Evolutionary conservation across 225 moss, liverwort and hornwort genomes (phyloP).

Genomic region (Rhytidiadelphus loreus): DNA sequence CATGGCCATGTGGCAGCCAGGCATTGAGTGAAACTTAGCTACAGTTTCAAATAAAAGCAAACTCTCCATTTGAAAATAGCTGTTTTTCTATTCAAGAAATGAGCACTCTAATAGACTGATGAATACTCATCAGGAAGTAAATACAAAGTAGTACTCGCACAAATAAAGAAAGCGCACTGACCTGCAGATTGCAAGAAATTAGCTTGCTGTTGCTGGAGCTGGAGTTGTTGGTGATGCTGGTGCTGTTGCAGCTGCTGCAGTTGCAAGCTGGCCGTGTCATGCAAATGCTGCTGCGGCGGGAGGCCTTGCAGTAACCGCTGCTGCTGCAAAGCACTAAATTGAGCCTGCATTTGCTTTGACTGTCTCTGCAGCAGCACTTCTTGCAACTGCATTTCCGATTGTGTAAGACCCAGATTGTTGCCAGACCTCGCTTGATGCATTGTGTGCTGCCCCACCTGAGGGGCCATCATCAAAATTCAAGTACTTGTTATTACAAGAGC

Average conservation of each 20-base stretch:
- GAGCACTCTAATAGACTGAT: neutral
- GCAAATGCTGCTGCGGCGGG: slow-evolving; percentile 51
- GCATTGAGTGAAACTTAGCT: neutral
- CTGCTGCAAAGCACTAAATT: slow-evolving; percentile 49
- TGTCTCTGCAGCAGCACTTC: slow-evolving; percentile 55
- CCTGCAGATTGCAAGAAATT: slow-evolving; percentile 33
- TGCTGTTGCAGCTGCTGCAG: slow-evolving; percentile 47
- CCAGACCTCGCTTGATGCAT: slow-evolving; percentile 25
- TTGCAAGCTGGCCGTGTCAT: slow-evolving; percentile 34
- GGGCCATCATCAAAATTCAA: neutral
- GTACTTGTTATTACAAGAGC: neutral
- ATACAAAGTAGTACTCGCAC: neutral
- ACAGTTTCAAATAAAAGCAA: neutral
- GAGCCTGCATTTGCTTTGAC: slow-evolving; percentile 44
- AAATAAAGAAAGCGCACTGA: neutral
- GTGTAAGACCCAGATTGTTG: slow-evolving; percentile 25
- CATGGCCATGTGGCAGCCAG: neutral
- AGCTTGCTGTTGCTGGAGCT: slow-evolving; percentile 41
- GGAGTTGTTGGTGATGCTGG: slow-evolving; percentile 42
- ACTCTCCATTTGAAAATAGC: neutral
- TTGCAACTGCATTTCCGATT: slow-evolving; percentile 44
- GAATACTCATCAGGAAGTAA: neutral
- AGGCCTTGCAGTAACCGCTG: slow-evolving; percentile 43
- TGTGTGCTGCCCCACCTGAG: slow-evolving; percentile 33
- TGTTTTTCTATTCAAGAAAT: neutral